Base-by-base conservation (phyloP, 2,329 filamentous ascomycete species). In the Fusarium compactum region DNA sequence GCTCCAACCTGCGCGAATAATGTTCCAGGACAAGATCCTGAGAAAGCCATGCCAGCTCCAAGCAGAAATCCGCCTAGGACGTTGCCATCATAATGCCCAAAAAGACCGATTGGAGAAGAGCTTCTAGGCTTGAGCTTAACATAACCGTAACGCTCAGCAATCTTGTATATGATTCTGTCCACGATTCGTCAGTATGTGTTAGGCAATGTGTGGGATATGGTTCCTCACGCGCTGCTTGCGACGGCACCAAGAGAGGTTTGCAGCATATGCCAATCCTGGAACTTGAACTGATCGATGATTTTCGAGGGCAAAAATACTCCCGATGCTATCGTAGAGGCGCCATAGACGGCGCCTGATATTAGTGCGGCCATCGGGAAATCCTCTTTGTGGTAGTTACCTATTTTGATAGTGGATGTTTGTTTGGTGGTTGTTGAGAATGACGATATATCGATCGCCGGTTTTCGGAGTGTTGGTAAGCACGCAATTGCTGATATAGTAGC, bases 1-100 rank as follows among this genome's bases (percentile, higher is more conserved):
- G 84, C 80, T 3, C 85, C 89, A 14, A 88, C 73, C 77, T 92
- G 90, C 0, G 86, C 85, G 51, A 91, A 84, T 8, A 91, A 83
- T 1, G 89, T 91, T 1, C 90, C 90, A 0, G 90, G 89, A 63
- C 90, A 92, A 0, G 89, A 86, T 11, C 89, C 89, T 0, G 89
- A 86, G 18, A 91, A 79, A 8, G 87, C 84, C 89, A 92, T 91
- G 58, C 90, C 90, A n/a, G 85, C 77, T 38, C 90, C 90, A 27
- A 91, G 84, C 5, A 91, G 78, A 18, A 82, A 74, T 7, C 90
- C 90, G 58, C 90, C 90, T 69, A 91, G 70, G 48, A 91, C 78
- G 76, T 92, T 92, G 59, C 89, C 90, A 72, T 91, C 89, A 72
- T 89, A 89, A 20, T 78, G 75, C 11, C 81, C 80, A 69, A 89